phyloP scores from a whole-genome alignment of 352 stramenopile genomes.

The Phytophthora idaei region DNA sequence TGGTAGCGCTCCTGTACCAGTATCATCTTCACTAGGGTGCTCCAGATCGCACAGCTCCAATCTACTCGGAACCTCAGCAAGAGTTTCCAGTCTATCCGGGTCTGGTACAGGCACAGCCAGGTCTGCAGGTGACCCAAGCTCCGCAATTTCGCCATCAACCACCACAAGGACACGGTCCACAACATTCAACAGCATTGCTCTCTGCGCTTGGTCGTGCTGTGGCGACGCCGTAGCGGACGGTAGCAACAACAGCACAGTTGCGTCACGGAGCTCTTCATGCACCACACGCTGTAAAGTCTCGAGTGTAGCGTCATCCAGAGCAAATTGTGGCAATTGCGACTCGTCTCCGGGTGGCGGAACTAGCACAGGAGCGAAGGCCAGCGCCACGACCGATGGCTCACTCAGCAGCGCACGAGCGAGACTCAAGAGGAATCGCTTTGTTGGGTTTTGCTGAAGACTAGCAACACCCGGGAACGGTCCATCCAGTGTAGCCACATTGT shows the following conservation, averaged over 20 bases:
- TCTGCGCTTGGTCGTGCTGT: constrained; percentile 32
- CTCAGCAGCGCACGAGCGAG: constrained; percentile 94
- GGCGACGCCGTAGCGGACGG: constrained; percentile 75
- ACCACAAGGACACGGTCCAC: constrained; percentile 97
- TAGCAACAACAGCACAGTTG: constrained; percentile 97
- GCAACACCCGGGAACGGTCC: constrained; percentile 57
- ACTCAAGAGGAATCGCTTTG: constrained; percentile 96
- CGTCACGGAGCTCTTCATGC: constrained; percentile 85
- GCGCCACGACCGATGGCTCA: constrained; percentile 86
- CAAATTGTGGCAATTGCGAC: constrained; percentile 17
- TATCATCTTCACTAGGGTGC: constrained; percentile 13
- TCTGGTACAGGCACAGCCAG: constrained; percentile 48
- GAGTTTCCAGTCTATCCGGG: constrained; percentile 44
- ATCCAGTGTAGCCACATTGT: constrained; percentile 72
- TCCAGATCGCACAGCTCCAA: constrained; percentile 31
- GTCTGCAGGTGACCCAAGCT: constrained; percentile 82
- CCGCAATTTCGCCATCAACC: constrained; percentile 87
- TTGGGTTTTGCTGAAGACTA: constrained; percentile 93
- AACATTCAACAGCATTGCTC: constrained; percentile 88
- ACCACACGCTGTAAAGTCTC: constrained; percentile 81
- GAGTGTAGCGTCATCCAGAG: constrained; percentile 72
- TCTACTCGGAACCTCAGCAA: constrained; percentile 21
- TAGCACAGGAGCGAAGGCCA: constrained; percentile 51
- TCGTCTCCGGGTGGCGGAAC: constrained; percentile 24
- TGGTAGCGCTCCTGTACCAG: constrained; percentile 22